Conservation (phyloP, 768 basidiomycete species). For the Mycena belliarum region DNA sequence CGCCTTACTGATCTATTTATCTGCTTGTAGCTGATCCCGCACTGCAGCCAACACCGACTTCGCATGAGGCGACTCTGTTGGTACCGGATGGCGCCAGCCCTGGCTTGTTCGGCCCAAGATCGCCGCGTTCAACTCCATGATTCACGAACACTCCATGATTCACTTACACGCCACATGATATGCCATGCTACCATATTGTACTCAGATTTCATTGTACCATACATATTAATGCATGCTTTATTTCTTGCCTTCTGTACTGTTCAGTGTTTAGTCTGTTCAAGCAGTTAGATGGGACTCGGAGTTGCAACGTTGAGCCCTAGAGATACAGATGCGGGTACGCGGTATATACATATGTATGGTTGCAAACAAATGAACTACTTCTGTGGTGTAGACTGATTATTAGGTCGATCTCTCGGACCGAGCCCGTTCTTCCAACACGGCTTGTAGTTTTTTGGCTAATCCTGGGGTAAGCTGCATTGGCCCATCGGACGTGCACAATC, state of each 20-base stretch:
- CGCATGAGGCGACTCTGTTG: conserved; percentile 57
- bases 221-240: conserved; percentile 9
- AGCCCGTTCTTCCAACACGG: conserved; percentile 35
- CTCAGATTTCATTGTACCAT: neutral
- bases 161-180: neutral
- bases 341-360: neutral
- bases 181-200: too few relatives aligned
- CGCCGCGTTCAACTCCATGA: too few relatives aligned
- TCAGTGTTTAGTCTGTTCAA: too few relatives aligned
- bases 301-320: too few relatives aligned
- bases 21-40: conserved; percentile 54
- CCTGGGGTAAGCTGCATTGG: conserved; percentile 69
- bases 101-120: conserved; percentile 78
- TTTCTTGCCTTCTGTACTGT: neutral
- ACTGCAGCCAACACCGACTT: conserved; percentile 60
- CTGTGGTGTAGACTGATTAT: neutral
- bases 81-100: conserved; percentile 60
- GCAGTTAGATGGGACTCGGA: too few relatives aligned
- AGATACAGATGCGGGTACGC: too few relatives aligned
- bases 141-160: neutral
- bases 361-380: neutral
- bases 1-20: neutral
- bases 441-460: conserved; percentile 49
- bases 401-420: conserved; percentile 27
- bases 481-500: conserved; percentile 77